These are phyloP conservation scores for Colletotrichum sp. DNA, from an alignment of 2,329 filamentous ascomycete species.

Conservation along the genomic window DNA sequence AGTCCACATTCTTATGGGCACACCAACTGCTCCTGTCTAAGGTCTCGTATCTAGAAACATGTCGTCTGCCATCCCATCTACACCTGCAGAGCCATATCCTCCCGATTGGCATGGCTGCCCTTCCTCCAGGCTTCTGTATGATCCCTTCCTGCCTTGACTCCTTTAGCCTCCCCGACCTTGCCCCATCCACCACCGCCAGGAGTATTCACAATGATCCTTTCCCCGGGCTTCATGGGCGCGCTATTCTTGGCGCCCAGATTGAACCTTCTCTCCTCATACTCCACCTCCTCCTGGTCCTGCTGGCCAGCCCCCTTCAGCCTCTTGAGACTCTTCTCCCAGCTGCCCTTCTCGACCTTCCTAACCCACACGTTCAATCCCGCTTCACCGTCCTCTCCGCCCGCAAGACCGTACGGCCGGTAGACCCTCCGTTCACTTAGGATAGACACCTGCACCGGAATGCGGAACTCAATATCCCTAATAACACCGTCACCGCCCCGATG, in stretches of 20 bases:
- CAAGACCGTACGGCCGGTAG: conserved; percentile 79
- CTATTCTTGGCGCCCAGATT: conserved; percentile 83
- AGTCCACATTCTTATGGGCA: neutral
- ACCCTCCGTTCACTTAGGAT: conserved; percentile 82
- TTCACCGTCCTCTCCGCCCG: conserved; percentile 79
- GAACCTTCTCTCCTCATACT: conserved; percentile 66
- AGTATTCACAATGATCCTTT: conserved; percentile 78
- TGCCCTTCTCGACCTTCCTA: conserved; percentile 67
- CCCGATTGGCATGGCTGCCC: conserved; percentile 61
- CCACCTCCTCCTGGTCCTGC: conserved; percentile 35
- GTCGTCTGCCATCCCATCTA: conserved; percentile 26
- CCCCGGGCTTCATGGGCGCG: conserved; percentile 76
- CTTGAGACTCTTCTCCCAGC: conserved; percentile 50
- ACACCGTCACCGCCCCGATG: conserved; percentile 77
- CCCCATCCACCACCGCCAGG: conserved; percentile 85
- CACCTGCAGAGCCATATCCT: conserved; percentile 64
- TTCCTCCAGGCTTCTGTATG: conserved; percentile 57
- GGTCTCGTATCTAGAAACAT: neutral
- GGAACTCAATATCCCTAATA: conserved; percentile 79
- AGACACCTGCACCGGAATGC: conserved; percentile 76
- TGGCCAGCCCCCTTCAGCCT: conserved; percentile 35
- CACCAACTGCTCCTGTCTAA: neutral
- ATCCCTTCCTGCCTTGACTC: conserved; percentile 58
- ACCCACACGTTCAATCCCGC: conserved; percentile 91
- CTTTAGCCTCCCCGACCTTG: conserved; percentile 59